A percentile compares a stretch with the other conserved stretches of the same genome.
phyloP scores from a whole-genome alignment of 202 grass and related monocot genomes.

The Dendrocalamus latiflorus region DNA sequence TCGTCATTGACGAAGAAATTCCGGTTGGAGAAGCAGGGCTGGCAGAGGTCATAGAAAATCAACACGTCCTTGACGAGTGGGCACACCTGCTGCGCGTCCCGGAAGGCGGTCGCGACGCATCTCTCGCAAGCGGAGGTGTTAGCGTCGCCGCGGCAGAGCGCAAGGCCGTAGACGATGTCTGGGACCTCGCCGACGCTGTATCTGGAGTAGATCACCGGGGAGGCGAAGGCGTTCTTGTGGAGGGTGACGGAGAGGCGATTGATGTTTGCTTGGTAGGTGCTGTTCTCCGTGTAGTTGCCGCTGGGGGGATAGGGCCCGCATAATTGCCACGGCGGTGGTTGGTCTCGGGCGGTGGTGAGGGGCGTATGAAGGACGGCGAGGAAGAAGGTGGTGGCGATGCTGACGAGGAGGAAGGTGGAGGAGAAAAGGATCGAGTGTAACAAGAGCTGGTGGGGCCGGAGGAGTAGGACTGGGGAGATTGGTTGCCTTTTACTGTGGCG shows the following conservation, averaged over 20 bases:
- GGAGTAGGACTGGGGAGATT: too few relatives aligned
- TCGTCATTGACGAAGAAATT: conserved; percentile 30
- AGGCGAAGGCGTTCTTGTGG: conserved; percentile 11
- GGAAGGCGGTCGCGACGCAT: conserved; percentile 39
- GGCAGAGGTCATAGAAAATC: too few relatives aligned
- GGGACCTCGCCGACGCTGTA: conserved; percentile 20
- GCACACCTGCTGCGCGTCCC: conserved; percentile 28
- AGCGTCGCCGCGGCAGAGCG: conserved; percentile 52
- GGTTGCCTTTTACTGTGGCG: too few relatives aligned
- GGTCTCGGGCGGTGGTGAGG: too few relatives aligned
- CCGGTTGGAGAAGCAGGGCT: conserved; percentile 51
- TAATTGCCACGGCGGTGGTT: too few relatives aligned
- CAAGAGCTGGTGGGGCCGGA: too few relatives aligned
- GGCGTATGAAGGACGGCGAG: too few relatives aligned
- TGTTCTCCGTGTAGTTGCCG: too few relatives aligned
- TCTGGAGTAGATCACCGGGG: neutral
- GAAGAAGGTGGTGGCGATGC: neutral
- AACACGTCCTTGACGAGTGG: conserved; percentile 22
- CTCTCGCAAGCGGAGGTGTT: conserved; percentile 37
- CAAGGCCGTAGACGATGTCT: conserved; percentile 34
- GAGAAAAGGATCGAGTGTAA: too few relatives aligned
- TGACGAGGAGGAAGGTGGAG: too few relatives aligned
- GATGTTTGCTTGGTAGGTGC: conserved; percentile 37
- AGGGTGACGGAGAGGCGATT: conserved; percentile 16
- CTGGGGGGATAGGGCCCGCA: too few relatives aligned